Conservation (phyloP, 352 stramenopile species). For the Phytophthora melonis region DNA sequence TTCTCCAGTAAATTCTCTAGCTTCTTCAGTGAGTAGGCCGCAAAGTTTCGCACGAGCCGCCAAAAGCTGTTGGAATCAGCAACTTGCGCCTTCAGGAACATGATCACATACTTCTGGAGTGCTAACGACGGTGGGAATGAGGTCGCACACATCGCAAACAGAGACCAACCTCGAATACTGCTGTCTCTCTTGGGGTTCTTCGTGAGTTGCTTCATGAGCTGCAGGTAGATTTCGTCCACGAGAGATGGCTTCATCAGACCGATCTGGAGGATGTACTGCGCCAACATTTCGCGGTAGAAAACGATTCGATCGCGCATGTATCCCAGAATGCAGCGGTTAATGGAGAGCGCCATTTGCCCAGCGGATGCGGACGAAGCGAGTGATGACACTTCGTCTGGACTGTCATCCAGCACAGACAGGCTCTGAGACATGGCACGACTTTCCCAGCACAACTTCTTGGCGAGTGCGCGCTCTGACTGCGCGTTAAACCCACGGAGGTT, state of each 20-base stretch:
- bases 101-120: constrained; percentile 91
- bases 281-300: constrained; percentile 94
- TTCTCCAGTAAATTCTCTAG: constrained; percentile 91
- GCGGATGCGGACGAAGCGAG: constrained; percentile 34
- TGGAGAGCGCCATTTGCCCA: constrained; percentile 74
- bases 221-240: constrained; percentile 95
- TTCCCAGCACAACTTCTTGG: constrained; percentile 75
- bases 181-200: constrained; percentile 93
- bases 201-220: constrained; percentile 95
- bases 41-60: constrained; percentile 88
- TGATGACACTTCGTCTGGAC: constrained; percentile 33
- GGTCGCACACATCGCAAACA: constrained; percentile 93
- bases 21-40: constrained; percentile 92
- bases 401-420: constrained; percentile 66
- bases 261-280: constrained; percentile 94
- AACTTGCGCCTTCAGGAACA: constrained; percentile 91
- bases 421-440: constrained; percentile 71
- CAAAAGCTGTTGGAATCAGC: constrained; percentile 79
- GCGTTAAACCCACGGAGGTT: constrained; percentile 67
- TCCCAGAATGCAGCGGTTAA: constrained; percentile 94
- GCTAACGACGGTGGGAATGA: constrained; percentile 91
- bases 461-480: constrained; percentile 48
- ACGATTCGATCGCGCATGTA: constrained; percentile 96
- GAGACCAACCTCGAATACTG: constrained; percentile 91
- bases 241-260: constrained; percentile 87